These are phyloP conservation scores for Fusarium sp. DNA, from an alignment of 2,329 filamentous ascomycete genomes.

Conservation along the genomic window DNA sequence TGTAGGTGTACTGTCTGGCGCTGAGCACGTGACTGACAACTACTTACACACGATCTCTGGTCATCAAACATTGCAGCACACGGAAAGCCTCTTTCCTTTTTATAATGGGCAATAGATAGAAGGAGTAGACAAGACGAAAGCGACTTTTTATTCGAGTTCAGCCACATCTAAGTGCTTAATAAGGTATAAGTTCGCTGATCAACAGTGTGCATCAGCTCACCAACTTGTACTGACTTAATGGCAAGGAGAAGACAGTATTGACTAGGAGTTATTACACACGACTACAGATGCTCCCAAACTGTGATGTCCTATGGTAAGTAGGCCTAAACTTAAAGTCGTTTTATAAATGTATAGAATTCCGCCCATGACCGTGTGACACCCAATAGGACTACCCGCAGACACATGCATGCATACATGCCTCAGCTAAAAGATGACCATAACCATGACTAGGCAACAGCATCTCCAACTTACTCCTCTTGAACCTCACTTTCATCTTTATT, in stretches of 20 bases:
- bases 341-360: no score
- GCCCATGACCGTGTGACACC: background rate
- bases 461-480: background rate
- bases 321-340: no score
- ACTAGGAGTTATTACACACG: no score
- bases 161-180: background rate
- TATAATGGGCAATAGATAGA: no score
- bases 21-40: background rate
- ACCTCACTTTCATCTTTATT: accelerated
- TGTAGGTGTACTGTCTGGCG: no score
- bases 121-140: accelerated
- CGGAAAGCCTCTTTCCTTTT: background rate
- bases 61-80: background rate
- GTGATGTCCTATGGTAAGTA: accelerated
- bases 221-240: background rate
- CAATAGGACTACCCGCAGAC: background rate
- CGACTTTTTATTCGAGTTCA: background rate
- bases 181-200: background rate
- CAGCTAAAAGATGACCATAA: constrained; percentile 13
- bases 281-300: background rate
- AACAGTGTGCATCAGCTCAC: background rate
- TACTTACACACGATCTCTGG: background rate
- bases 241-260: background rate
- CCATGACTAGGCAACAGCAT: constrained; percentile 8
- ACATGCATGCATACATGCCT: background rate